Percentiles rank a stretch among this genome's conserved stretches.
Conservation (phyloP, 805 yeast species). For the Wickerhamiella shivajii region DNA sequence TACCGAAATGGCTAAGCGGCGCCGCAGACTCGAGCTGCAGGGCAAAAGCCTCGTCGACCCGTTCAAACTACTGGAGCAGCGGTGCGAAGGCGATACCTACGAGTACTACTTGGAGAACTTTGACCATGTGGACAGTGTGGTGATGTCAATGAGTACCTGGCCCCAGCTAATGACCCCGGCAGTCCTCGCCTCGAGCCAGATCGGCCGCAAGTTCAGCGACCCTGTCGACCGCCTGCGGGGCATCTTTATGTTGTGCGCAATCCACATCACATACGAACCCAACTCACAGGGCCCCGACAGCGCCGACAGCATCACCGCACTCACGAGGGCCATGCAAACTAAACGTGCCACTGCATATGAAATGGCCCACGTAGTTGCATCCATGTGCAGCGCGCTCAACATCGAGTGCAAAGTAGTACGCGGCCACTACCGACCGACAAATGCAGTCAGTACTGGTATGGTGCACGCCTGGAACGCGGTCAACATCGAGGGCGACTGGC, state of each 20-base stretch:
- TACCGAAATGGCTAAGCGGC: conserved; percentile 55
- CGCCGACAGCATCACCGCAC: conserved; percentile 15
- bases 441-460: conserved; percentile 30
- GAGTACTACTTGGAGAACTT: conserved; percentile 19
- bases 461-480: conserved; percentile 83
- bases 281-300: conserved; percentile 15
- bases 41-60: conserved; percentile 15
- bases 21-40: conserved; percentile 32
- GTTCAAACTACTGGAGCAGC: conserved; percentile 9
- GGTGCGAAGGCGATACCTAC: conserved; percentile 12
- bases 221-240: conserved; percentile 53
- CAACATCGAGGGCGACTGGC: conserved; percentile 58
- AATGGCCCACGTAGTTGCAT: conserved; percentile 59
- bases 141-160: conserved; percentile 24
- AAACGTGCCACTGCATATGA: conserved; percentile 54
- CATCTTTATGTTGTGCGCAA: conserved; percentile 45
- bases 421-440: conserved; percentile 76
- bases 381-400: conserved; percentile 53
- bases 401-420: conserved; percentile 61
- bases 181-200: conserved; percentile 39
- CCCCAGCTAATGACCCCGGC: conserved; percentile 34
- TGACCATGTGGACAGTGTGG: conserved; percentile 20
- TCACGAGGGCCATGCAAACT: conserved; percentile 24
- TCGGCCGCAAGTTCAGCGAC: conserved; percentile 37
- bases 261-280: conserved; percentile 36